A percentile compares a stretch with the other conserved stretches of the same genome.
These are phyloP conservation scores for Pichia rugopelliculosa DNA, from an alignment of 805 yeast genomes.

Conservation along the genomic window DNA sequence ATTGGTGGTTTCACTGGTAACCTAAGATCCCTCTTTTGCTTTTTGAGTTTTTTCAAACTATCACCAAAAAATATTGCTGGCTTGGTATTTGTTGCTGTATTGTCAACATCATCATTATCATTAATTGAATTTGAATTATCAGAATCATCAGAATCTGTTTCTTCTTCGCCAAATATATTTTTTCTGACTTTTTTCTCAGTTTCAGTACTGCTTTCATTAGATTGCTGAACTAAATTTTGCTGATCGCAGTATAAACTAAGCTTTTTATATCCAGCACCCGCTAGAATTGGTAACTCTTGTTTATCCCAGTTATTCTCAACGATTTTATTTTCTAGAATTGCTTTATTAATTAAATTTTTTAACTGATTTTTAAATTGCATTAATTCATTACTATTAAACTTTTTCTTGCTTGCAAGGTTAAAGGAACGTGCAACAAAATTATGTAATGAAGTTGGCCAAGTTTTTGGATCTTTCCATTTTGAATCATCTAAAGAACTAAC, in stretches of 20 bases:
- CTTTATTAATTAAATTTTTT: constrained; percentile 40
- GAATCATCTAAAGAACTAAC: constrained; percentile 5
- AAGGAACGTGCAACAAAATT: constrained; percentile 44
- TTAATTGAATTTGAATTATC: background rate
- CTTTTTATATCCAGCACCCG: constrained; percentile 6
- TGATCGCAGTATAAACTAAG: constrained; percentile 18
- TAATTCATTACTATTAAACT: constrained; percentile 20
- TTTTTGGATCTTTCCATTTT: constrained; percentile 23
- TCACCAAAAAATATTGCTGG: background rate
- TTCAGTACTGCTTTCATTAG: background rate
- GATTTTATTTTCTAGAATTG: constrained; percentile 37
- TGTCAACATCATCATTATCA: background rate
- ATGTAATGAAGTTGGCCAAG: constrained; percentile 52
- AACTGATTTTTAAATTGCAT: constrained; percentile 41
- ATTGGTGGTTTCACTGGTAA: background rate
- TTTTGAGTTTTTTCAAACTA: constrained; percentile 4
- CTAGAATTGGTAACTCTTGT: constrained; percentile 42
- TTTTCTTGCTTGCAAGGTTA: constrained; percentile 30
- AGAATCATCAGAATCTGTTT: constrained; percentile 10
- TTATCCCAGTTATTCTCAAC: constrained; percentile 47
- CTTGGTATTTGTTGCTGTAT: background rate
- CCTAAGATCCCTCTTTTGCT: constrained; percentile 3
- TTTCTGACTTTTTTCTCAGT: background rate
- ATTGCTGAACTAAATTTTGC: background rate
- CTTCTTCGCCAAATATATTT: constrained; percentile 17